phyloP scores from a whole-genome alignment of 176 grass and related monocot genomes.

The Aegilops speltoides region DNA sequence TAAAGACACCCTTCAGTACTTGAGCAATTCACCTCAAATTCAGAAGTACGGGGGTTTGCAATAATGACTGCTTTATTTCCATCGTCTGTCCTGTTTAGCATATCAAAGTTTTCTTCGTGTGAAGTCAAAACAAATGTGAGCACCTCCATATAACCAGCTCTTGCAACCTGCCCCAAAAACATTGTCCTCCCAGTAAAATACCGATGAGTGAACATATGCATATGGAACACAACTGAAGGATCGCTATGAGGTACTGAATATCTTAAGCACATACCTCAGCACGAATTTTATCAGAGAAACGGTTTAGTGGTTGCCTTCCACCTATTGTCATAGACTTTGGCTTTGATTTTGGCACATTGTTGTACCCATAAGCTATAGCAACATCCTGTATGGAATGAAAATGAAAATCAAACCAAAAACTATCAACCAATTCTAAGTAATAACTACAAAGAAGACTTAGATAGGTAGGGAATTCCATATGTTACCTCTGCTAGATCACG shows the following conservation, averaged over 20 bases:
- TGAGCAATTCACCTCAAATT: conserved; percentile 74
- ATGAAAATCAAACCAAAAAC: neutral
- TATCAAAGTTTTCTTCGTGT: conserved; percentile 90
- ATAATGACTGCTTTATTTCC: conserved; percentile 89
- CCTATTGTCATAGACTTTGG: conserved; percentile 87
- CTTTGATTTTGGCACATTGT: conserved; percentile 93
- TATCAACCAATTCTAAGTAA: conserved; percentile 2
- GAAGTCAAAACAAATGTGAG: conserved; percentile 89
- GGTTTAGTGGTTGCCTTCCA: conserved; percentile 77
- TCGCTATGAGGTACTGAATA: conserved; percentile 7
- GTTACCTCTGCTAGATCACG: conserved; percentile 73
- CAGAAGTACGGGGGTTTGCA: conserved; percentile 81
- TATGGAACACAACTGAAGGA: neutral
- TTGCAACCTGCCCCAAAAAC: conserved; percentile 65
- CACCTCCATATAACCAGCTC: conserved; percentile 98
- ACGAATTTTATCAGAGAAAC: conserved; percentile 97
- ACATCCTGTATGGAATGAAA: conserved; percentile 68
- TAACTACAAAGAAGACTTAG: neutral
- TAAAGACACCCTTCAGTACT: neutral
- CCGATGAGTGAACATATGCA: conserved; percentile 32
- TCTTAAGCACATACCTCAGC: conserved; percentile 52
- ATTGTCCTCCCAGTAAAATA: neutral
- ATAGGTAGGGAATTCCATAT: neutral
- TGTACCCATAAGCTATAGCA: conserved; percentile 97
- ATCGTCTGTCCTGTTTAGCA: conserved; percentile 77